Conservation (phyloP, 1,139 yeast genomes). For the Nakaseomyces kungkrabaensis region DNA sequence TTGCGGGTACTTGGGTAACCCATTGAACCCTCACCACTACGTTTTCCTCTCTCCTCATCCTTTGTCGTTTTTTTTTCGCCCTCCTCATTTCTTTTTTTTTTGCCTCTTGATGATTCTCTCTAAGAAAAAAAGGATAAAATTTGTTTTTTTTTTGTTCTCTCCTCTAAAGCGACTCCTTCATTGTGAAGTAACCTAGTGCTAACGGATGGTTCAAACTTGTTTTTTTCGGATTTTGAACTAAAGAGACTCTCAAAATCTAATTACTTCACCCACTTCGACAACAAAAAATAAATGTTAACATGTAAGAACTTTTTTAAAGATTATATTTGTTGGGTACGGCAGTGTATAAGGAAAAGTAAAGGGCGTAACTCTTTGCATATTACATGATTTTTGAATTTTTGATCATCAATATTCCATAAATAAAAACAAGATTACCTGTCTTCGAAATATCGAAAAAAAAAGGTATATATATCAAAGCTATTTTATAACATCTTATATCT, state of each 20-base stretch:
- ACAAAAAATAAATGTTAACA: too few species aligned
- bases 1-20: neutral
- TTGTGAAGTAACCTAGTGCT: neutral
- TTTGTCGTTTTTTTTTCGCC: neutral
- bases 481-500: neutral
- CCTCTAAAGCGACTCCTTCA: neutral
- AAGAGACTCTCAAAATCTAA: neutral
- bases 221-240: neutral
- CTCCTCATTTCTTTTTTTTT: neutral
- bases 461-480: neutral
- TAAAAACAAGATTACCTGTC: neutral
- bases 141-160: neutral
- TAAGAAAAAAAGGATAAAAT: neutral
- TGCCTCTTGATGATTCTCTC: too few species aligned
- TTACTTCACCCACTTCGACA: slow-evolving; percentile 1
- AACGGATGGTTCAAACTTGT: neutral
- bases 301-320: neutral
- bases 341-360: neutral
- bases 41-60: neutral
- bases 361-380: slow-evolving; percentile 2
- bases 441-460: neutral
- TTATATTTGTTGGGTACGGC: neutral
- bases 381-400: neutral
- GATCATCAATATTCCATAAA: neutral
- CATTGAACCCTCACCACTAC: neutral